Evolutionary conservation across 2,329 filamentous ascomycete genomes (phyloP).

Genomic region (Hymenoscyphus repandus): DNA sequence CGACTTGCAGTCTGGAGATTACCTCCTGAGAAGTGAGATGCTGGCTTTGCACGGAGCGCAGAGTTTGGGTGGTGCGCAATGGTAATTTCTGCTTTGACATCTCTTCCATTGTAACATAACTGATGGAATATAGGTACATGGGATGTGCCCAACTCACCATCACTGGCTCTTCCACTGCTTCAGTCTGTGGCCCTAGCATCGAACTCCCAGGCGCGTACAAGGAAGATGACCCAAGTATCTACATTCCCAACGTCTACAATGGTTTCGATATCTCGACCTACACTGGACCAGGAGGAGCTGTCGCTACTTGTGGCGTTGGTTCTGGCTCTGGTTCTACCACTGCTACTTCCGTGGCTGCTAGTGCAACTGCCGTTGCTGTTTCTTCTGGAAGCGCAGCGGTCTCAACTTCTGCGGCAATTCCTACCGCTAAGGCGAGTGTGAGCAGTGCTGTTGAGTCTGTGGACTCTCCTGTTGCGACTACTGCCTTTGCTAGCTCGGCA

Average conservation of each 20-base stretch:
- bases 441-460: neutral
- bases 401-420: neutral
- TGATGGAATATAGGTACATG: slow-evolving; percentile 15
- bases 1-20: slow-evolving; percentile 21
- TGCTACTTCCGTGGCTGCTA: neutral
- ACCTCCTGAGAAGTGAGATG: slow-evolving; percentile 25
- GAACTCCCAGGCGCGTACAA: slow-evolving; percentile 22
- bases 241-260: slow-evolving; percentile 22
- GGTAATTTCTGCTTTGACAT: neutral
- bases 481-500: neutral
- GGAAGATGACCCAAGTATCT: slow-evolving; percentile 19
- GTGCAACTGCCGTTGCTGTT: neutral
- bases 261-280: slow-evolving; percentile 20
- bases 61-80: slow-evolving; percentile 21
- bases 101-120: neutral
- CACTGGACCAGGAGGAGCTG: slow-evolving; percentile 19
- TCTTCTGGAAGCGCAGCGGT: neutral
- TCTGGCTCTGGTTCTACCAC: neutral
- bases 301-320: slow-evolving; percentile 13
- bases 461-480: neutral
- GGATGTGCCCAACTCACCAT: slow-evolving; percentile 24
- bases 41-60: slow-evolving; percentile 23
- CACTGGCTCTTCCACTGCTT: slow-evolving; percentile 14
- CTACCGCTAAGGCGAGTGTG: neutral
- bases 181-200: slow-evolving; percentile 18